Percentiles rank a stretch among this genome's conserved stretches.
Evolutionary conservation across 164 flowering plant genomes (phyloP).

Genomic region (Euptelea pleiosperma): DNA sequence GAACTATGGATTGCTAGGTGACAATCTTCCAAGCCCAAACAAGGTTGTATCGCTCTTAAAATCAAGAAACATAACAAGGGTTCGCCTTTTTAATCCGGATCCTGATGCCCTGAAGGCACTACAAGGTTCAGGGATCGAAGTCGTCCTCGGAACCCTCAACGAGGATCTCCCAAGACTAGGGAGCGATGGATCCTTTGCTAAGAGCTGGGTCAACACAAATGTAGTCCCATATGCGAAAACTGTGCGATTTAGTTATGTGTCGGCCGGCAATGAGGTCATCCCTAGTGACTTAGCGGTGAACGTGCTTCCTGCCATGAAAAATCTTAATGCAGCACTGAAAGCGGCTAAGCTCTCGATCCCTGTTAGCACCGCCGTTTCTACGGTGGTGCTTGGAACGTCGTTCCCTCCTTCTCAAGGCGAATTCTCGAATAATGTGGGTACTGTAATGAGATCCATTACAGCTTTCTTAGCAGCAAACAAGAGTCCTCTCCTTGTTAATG

Average conservation of each 20-base stretch:
- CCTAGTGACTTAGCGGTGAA: constrained; percentile 5
- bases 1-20: constrained; percentile 29
- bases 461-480: not conserved
- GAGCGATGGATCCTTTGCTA: constrained; percentile 10
- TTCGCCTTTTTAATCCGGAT: constrained; percentile 28
- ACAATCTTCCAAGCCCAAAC: constrained; percentile 28
- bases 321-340: constrained; percentile 10
- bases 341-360: constrained; percentile 1
- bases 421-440: not conserved
- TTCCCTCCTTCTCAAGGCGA: constrained; percentile 20
- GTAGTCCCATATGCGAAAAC: constrained; percentile 8
- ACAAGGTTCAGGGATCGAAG: constrained; percentile 14
- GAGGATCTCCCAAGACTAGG: constrained; percentile 22
- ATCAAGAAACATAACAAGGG: constrained; percentile 9
- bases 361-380: constrained; percentile 13
- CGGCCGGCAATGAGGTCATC: constrained; percentile 35
- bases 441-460: constrained; percentile 4
- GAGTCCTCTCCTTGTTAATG: constrained; percentile 10
- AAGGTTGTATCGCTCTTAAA: constrained; percentile 17
- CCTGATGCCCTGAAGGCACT: constrained; percentile 20
- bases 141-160: constrained; percentile 20
- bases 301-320: constrained; percentile 21
- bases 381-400: constrained; percentile 3
- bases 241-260: constrained; percentile 13
- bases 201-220: constrained; percentile 21